Evolutionary conservation across 129 eudicot species (phyloP).

Genomic region (Mikania micrantha): DNA sequence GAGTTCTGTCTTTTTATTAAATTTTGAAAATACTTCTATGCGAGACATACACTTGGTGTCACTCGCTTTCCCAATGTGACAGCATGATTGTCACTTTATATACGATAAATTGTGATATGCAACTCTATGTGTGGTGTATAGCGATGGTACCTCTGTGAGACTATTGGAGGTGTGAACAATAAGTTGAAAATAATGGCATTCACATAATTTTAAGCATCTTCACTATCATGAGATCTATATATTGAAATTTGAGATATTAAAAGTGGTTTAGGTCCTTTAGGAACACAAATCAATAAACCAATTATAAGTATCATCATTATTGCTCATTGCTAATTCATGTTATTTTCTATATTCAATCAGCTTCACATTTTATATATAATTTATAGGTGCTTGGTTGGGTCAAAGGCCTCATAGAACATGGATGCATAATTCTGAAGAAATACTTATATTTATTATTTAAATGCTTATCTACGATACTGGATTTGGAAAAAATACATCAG

Average conservation of each 20-base stretch:
- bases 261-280: not conserved
- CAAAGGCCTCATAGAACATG: not conserved
- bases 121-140: not conserved
- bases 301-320: not conserved
- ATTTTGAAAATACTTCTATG: no score
- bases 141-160: not conserved
- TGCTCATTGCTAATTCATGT: not conserved
- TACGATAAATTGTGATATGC: not conserved
- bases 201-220: not conserved
- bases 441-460: not conserved
- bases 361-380: not conserved
- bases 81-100: conserved; percentile 7
- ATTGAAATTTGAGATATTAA: not conserved
- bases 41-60: not conserved
- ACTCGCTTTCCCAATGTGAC: not conserved
- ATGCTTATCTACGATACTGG: not conserved
- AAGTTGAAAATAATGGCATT: not conserved
- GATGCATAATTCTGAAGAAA: not conserved
- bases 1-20: not conserved
- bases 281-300: not conserved
- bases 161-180: not conserved
- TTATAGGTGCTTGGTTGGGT: not conserved
- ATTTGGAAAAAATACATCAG: not conserved
- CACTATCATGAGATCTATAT: not conserved
- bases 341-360: not conserved